Base-by-base conservation (phyloP, 2,329 filamentous ascomycete species). In the Colletotrichum melonis region DNA sequence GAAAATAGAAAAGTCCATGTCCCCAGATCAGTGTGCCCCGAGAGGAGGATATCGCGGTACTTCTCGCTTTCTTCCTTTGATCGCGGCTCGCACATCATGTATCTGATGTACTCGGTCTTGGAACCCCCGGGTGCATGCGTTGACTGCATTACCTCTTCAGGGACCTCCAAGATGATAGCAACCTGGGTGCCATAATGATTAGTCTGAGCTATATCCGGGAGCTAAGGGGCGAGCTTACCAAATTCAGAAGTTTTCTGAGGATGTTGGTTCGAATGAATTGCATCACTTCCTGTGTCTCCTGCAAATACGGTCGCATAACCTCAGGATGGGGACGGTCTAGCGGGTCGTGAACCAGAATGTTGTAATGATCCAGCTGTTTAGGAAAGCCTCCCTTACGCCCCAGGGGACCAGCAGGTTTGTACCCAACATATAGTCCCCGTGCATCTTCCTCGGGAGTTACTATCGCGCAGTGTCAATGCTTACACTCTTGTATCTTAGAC, bases 11-110 rank as follows among this genome's bases (percentile, higher is more conserved):
- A 78, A 0, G 82, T 84, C 38, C 82, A 76, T 6, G 80, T 80
- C 12, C 82, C 82, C 72, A 46, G 84, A 67, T 85, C 83, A 4
- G 83, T 84, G 76, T 85, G 83, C n/a, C 81, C 83, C 11, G 82
- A 78, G 4, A 82, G 80, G 78, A 81, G 84, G n/a, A 82, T 80
- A 73, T 83, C 80, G 11, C 82, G 76, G 59, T 81, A 81, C 63
- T 80, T 81, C 35, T 78, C 77, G 57, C 83, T 82, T n/a, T 82
- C 82, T 30, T 79, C 79, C 8, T 74, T 75, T 6, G 78, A 76
- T 8, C 82, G 78, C 11, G 82, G 82, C 54, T 79, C 77, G 66
- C 82, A 84, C 42, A 81, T 81, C 82, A 84, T 84, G 68, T 78
- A 14, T 24, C 49, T 22, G 49, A 84, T 75, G 65, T 83, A 81